phyloP scores from a whole-genome alignment of 2,329 filamentous ascomycete genomes.

The Fusarium abutilonis region DNA sequence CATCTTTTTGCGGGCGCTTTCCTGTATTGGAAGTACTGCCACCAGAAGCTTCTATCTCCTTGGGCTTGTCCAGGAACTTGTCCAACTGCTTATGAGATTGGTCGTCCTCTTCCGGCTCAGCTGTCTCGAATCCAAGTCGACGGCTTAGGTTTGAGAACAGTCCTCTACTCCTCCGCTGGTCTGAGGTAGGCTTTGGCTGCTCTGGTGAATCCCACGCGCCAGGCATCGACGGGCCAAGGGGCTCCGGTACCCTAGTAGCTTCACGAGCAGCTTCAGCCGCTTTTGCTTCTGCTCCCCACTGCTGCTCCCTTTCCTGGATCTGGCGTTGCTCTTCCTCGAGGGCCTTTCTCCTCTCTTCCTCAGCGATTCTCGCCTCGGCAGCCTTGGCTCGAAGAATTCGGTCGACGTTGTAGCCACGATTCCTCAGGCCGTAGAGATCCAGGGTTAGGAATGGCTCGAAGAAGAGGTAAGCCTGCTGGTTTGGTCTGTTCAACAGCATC shows the following conservation, averaged over 20 bases:
- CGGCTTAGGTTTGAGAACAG: conserved; percentile 76
- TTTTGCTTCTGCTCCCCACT: conserved; percentile 53
- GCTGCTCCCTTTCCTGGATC: conserved; percentile 65
- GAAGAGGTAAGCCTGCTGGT: conserved; percentile 87
- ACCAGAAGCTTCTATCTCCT: conserved; percentile 33
- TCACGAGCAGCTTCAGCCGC: conserved; percentile 53
- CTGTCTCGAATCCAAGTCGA: conserved; percentile 72
- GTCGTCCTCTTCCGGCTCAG: conserved; percentile 54
- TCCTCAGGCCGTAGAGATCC: conserved; percentile 81
- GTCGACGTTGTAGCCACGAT: conserved; percentile 95
- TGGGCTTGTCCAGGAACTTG: conserved; percentile 55
- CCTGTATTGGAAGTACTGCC: conserved; percentile 26
- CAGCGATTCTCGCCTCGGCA: conserved; percentile 86
- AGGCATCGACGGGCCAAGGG: conserved; percentile 68
- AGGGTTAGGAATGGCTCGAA: conserved; percentile 91
- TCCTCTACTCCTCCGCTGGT: conserved; percentile 59
- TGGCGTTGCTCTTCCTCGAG: conserved; percentile 76
- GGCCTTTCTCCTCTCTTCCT: conserved; percentile 80
- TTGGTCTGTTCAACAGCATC: conserved; percentile 81
- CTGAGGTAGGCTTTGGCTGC: conserved; percentile 49
- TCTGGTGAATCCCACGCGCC: conserved; percentile 78
- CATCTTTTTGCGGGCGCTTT: conserved; percentile 50
- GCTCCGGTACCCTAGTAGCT: conserved; percentile 54
- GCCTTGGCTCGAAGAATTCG: conserved; percentile 90
- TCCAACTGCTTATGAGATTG: conserved; percentile 54